Conservation (phyloP, 257 asterid species). For the Catharanthus roseus region DNA sequence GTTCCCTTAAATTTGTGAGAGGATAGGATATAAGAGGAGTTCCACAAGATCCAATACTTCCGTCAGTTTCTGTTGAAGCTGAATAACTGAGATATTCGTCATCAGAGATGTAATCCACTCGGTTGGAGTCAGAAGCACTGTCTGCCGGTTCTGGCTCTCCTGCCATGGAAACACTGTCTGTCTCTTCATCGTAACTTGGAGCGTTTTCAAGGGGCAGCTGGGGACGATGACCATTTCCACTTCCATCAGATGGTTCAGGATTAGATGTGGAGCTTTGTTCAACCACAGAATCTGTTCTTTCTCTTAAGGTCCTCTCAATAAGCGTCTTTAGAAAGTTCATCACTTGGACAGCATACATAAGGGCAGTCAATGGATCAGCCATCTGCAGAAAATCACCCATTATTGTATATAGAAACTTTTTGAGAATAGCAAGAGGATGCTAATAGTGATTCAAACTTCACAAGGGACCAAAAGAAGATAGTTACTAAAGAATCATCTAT, state of each 20-base stretch:
- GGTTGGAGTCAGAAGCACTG: constrained; percentile 36
- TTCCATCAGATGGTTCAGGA: constrained; percentile 54
- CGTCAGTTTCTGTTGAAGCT: constrained; percentile 47
- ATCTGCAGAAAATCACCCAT: constrained; percentile 36
- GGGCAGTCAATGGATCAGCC: constrained; percentile 86
- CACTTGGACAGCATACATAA: constrained; percentile 84
- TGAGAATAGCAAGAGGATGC: not conserved
- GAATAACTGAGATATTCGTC: constrained; percentile 52
- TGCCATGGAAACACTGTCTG: constrained; percentile 20
- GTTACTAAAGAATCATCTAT: not conserved
- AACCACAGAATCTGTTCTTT: constrained; percentile 47
- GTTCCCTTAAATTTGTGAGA: constrained; percentile 22
- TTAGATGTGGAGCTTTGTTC: constrained; percentile 39
- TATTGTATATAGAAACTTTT: not conserved
- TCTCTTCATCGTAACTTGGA: constrained; percentile 29
- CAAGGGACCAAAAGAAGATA: not conserved
- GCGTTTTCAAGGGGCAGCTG: constrained; percentile 23
- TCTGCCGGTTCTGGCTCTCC: constrained; percentile 41
- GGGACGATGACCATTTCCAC: constrained; percentile 51
- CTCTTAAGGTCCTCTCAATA: constrained; percentile 70
- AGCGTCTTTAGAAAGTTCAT: constrained; percentile 54
- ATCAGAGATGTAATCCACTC: constrained; percentile 30
- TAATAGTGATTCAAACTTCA: not conserved
- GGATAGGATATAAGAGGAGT: constrained; percentile 29
- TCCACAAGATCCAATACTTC: constrained; percentile 29